Conservation (phyloP, 2,329 filamentous ascomycete genomes). For the Ascochyta rabiei region DNA sequence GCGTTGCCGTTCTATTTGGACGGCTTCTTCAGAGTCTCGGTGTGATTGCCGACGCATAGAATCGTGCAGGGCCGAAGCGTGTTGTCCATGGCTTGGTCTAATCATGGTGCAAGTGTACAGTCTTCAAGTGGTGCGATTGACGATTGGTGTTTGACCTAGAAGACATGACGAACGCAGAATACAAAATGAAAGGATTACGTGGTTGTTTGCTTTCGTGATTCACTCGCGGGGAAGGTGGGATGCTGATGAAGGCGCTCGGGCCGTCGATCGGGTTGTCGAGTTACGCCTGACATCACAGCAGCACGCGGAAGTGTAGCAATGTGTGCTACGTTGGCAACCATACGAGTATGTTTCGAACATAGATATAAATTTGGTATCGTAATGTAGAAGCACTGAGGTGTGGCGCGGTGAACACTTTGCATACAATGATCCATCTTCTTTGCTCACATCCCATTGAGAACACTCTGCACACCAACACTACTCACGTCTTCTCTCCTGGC, state of each 20-base stretch:
- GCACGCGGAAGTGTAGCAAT: background rate
- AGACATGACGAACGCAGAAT: background rate
- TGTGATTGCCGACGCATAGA: conserved; percentile 16
- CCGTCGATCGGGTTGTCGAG: conserved; percentile 15
- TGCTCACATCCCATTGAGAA: conserved; percentile 62
- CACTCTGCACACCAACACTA: conserved; percentile 80
- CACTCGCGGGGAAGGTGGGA: background rate
- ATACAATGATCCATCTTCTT: background rate
- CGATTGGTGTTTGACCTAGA: background rate
- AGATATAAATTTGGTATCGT: background rate
- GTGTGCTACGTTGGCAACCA: background rate
- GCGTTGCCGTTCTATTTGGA: conserved; percentile 25
- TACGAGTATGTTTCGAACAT: background rate
- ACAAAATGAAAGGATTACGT: background rate
- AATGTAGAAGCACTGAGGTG: background rate
- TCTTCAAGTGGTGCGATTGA: background rate
- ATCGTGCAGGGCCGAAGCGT: conserved; percentile 20
- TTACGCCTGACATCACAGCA: background rate
- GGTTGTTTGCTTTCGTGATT: background rate
- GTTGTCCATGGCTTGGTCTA: conserved; percentile 12
- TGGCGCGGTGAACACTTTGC: background rate
- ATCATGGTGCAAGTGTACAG: background rate
- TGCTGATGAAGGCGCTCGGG: background rate
- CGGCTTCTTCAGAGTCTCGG: conserved; percentile 27
- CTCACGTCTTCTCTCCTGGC: conserved; percentile 82